These are phyloP conservation scores for Chalaropsis ovoidea DNA, from an alignment of 2,329 filamentous ascomycete genomes.

Conservation along the genomic window DNA sequence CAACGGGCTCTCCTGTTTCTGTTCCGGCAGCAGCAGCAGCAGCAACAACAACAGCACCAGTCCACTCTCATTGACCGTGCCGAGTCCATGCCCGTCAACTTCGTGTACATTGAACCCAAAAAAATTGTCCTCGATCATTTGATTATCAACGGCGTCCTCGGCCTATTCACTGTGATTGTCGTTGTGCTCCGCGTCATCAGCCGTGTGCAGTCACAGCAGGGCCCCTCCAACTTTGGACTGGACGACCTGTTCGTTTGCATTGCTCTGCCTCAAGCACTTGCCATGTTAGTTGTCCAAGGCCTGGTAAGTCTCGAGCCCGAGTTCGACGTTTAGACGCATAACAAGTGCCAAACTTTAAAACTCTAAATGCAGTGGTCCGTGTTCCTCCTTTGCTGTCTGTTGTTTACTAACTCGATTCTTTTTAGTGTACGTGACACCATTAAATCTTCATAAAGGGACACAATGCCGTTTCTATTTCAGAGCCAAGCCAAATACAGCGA, in stretches of 20 bases:
- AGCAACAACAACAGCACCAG: background rate
- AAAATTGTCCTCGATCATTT: slow-evolving; percentile 29
- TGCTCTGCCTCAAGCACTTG: slow-evolving; percentile 31
- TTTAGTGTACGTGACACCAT: slow-evolving; percentile 23
- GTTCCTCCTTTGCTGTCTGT: background rate
- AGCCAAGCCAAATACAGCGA: background rate
- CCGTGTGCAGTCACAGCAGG: slow-evolving; percentile 27
- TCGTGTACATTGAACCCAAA: slow-evolving; percentile 21
- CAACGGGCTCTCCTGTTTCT: background rate
- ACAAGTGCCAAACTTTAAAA: background rate
- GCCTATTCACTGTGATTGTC: slow-evolving; percentile 27
- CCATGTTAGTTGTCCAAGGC: slow-evolving; percentile 31
- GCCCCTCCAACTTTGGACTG: slow-evolving; percentile 30
- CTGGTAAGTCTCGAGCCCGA: slow-evolving; percentile 28
- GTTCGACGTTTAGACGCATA: background rate
- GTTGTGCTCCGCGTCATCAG: slow-evolving; percentile 30
- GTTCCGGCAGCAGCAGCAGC: background rate
- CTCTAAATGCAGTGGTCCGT: background rate
- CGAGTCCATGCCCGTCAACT: slow-evolving; percentile 21
- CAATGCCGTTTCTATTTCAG: background rate
- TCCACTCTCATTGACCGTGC: slow-evolving; percentile 10
- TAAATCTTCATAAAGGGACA: background rate
- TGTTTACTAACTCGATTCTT: background rate
- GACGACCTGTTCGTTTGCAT: slow-evolving; percentile 35
- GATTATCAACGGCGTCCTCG: slow-evolving; percentile 28